Percentiles rank a stretch among this genome's conserved stretches.
Evolutionary conservation across 805 yeast genomes (phyloP).

Genomic region (Torulaspora gathmanii): DNA sequence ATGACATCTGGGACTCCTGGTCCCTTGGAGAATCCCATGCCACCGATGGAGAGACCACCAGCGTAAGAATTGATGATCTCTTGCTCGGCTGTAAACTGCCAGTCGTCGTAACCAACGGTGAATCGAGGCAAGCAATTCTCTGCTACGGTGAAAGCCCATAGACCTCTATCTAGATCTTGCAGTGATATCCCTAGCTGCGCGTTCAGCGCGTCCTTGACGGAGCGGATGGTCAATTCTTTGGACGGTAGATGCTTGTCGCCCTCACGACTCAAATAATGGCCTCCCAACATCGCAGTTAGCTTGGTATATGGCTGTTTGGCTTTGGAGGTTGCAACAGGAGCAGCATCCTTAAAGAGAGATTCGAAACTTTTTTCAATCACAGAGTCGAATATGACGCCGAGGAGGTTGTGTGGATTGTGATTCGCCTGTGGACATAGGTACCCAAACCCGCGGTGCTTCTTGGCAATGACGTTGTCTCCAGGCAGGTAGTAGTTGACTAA

Average conservation of each 20-base stretch:
- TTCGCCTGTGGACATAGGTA: constrained; percentile 64
- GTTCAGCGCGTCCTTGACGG: constrained; percentile 39
- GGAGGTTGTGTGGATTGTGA: constrained; percentile 49
- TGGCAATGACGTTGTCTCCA: constrained; percentile 38
- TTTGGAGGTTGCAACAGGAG: constrained; percentile 8
- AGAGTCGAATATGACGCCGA: constrained; percentile 91
- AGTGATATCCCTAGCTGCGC: constrained; percentile 38
- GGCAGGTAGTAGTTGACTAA: constrained; percentile 67
- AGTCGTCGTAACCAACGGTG: constrained; percentile 58
- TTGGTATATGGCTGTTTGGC: constrained; percentile 49
- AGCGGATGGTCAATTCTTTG: constrained; percentile 17
- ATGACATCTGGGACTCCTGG: constrained; percentile 90
- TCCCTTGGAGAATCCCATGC: constrained; percentile 74
- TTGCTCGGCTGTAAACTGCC: constrained; percentile 37
- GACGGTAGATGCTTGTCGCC: constrained; percentile 17
- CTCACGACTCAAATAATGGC: constrained; percentile 49
- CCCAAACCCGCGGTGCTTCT: constrained; percentile 68
- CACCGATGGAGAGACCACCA: constrained; percentile 56
- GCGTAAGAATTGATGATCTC: constrained; percentile 36
- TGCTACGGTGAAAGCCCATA: constrained; percentile 41
- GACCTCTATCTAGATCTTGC: constrained; percentile 28
- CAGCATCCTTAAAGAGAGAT: constrained; percentile 25
- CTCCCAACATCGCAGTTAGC: constrained; percentile 88
- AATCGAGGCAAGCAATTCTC: constrained; percentile 74
- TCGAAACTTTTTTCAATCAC: constrained; percentile 60